Percentiles rank a stretch among this genome's conserved stretches.
Conservation (phyloP, 208 protist genomes). For the Trichomonas vaginalis region DNA sequence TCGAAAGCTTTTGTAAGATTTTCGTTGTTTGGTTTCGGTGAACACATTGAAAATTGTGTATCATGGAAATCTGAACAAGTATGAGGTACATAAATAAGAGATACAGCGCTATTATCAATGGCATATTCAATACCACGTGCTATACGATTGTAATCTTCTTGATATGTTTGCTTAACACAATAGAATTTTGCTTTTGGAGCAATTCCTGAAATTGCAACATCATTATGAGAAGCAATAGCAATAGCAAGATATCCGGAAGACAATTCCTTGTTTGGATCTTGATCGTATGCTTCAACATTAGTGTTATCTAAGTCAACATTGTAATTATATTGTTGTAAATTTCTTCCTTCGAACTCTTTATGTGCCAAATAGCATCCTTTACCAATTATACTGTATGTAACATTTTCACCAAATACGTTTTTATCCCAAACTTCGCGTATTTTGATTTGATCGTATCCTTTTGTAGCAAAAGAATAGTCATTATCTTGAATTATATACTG, state of each 20-base stretch:
- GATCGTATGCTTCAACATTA: not conserved
- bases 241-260: not conserved
- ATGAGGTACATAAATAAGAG: not conserved
- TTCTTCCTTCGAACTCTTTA: not conserved
- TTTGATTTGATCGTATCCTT: too few relatives aligned
- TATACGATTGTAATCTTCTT: not conserved
- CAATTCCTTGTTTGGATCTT: not conserved
- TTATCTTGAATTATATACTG: too few relatives aligned
- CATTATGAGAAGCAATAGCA: not conserved
- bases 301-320: not conserved
- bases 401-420: not conserved
- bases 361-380: not conserved
- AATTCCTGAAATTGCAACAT: not conserved
- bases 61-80: not conserved
- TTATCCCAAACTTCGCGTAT: not conserved
- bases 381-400: not conserved
- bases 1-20: not conserved
- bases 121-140: not conserved
- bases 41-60: not conserved
- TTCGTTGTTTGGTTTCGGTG: not conserved
- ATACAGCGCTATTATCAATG: not conserved
- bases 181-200: not conserved
- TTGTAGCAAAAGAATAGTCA: too few relatives aligned
- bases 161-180: not conserved
- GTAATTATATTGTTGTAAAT: not conserved